Evolutionary conservation across 495 filamentous ascomycete genomes (phyloP).

Genomic region (Chaetomium tenue): DNA sequence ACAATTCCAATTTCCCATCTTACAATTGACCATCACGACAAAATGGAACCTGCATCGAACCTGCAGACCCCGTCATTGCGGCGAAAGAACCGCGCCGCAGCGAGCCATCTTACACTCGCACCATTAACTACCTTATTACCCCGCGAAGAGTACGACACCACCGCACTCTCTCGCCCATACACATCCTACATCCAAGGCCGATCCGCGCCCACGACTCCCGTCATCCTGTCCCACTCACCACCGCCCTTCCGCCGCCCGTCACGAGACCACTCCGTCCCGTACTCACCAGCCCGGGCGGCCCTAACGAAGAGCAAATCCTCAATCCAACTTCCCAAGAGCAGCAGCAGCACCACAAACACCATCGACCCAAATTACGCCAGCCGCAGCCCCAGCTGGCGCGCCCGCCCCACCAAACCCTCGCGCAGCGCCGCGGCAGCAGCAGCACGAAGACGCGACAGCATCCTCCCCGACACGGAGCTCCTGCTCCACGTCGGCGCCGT

Average conservation of each 20-base stretch:
- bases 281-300: background rate
- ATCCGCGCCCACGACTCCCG: constrained; percentile 57
- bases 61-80: background rate
- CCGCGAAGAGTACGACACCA: constrained; percentile 50
- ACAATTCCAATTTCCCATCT: constrained; percentile 3
- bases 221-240: constrained; percentile 50
- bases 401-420: too few species aligned
- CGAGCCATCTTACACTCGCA: constrained; percentile 57
- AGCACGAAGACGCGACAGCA: constrained; percentile 17
- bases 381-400: constrained; percentile 8
- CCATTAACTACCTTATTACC: constrained; percentile 64
- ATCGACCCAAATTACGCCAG: background rate
- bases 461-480: constrained; percentile 60
- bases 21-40: background rate
- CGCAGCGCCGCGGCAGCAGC: constrained; percentile 9
- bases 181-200: constrained; percentile 54
- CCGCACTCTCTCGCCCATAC: constrained; percentile 16
- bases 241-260: constrained; percentile 37
- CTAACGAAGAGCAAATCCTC: constrained; percentile 49
- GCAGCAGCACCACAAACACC: constrained; percentile 32
- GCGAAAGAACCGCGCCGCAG: constrained; percentile 15
- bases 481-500: constrained; percentile 69
- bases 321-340: constrained; percentile 40
- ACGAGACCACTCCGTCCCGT: constrained; percentile 30
- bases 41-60: constrained; percentile 41